Evolutionary conservation across 495 filamentous ascomycete genomes (phyloP), one percentile per base, ranked within the genome.

Genomic region (Tuber magnatum): DNA sequence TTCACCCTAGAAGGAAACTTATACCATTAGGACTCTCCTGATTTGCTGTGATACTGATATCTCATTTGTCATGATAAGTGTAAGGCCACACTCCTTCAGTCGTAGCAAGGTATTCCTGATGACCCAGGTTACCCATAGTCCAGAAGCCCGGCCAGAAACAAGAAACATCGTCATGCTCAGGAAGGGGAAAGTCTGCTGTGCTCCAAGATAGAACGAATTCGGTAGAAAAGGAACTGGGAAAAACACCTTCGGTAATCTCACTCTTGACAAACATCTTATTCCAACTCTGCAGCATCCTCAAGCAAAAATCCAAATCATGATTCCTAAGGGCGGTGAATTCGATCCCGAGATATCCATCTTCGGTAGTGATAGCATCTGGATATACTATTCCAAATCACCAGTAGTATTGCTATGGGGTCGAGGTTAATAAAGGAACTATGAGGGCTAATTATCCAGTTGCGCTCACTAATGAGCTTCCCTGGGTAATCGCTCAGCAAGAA

Each of bases 101-200:
- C 0, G 89, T 90, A 20, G 89, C 87, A 41, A 88, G 88, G 83
- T 91, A 91, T 14, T 90, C 91, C 43, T 91, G 89, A 73, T 90
- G 87, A 65, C 88, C 91, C 6, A 92, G 85, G 75, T 92, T 92
- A 0, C 91, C 91, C 90, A 92, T 92, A 0, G 91, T 87, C 92
- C 92, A 94, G 83, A 92, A 92, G 78, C 91, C 92, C 73, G 91
- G 91, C 92, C 92, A 93, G 83, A 93, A 91, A 38, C 92, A 91
- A 41, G 88, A 85, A 40, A 88, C 86, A 68, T 92, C 89, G 10
- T 91, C 92, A 43, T 86, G 81, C 32, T 91, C 92, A 8, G 92
- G 92, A 9, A 94, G 84, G 2, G 92, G 93, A 41, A 94, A 88
- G 81, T 90, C 91, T 20, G 91, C 92, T 79, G 40, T n/a, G 61